phyloP scores from a whole-genome alignment of 208 protist genomes.

The Acanthamoeba royreba region DNA sequence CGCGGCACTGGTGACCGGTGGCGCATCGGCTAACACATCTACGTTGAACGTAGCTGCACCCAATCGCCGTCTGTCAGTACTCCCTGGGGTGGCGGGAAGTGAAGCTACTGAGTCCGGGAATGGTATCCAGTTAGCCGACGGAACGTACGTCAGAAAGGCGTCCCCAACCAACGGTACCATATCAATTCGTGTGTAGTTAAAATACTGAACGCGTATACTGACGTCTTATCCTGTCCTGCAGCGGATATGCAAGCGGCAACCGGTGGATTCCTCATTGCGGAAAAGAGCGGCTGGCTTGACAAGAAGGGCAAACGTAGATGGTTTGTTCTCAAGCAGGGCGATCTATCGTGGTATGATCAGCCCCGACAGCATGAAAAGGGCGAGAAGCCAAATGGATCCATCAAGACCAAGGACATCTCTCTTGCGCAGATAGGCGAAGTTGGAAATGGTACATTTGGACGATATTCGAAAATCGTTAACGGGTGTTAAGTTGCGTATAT shows the following conservation, averaged over 20 bases:
- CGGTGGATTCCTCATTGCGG: neutral
- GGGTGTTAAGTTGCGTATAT: neutral
- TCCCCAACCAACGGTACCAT: no score
- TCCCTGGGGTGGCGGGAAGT: no score
- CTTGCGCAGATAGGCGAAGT: neutral
- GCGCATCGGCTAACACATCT: neutral
- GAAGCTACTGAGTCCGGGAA: no score
- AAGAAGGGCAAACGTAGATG: constrained; percentile 1
- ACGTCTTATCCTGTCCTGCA: no score
- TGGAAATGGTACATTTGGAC: neutral
- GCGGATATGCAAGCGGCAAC: neutral
- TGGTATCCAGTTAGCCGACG: no score
- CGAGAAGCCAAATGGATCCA: neutral
- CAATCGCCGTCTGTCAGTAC: no score
- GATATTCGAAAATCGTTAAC: neutral
- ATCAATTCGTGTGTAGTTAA: no score
- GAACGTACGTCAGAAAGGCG: no score
- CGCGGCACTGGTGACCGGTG: neutral
- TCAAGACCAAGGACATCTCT: neutral
- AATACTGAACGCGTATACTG: no score
- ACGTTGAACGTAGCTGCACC: no score
- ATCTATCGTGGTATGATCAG: neutral
- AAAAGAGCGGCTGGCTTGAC: neutral
- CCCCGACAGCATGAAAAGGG: neutral
- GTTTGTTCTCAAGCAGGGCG: neutral